Base-by-base conservation (phyloP, 176 grass and related monocot species). In the Puccinellia tenuiflora region DNA sequence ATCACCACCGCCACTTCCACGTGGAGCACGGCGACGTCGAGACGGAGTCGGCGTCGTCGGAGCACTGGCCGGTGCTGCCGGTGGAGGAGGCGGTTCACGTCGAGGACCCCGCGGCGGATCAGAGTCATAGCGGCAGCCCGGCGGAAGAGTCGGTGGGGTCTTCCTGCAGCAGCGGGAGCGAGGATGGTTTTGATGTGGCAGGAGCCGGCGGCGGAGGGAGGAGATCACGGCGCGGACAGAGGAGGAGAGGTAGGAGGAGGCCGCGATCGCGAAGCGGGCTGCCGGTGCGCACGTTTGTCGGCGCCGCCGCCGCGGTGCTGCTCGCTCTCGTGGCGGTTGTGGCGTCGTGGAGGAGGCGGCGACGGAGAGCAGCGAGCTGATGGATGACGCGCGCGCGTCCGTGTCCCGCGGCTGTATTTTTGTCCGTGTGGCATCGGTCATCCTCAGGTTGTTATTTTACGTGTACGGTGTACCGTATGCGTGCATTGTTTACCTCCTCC, bases 241-340 rank as follows among this genome's bases (percentile, higher is more conserved):
- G 45, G 6, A 38, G 79, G 1, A 33, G 52, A 65, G 10, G 20
- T 37, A 0, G 10, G 14, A 0, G 37, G 33, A 8, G 43, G 31
- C 6, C n/a, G n/a, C 13, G 47, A 37, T 3, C n/a, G n/a, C 13
- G 47, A 37, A 24, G 48, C 18, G n/a, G 62, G 52, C 8, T 54
- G 3, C 64, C 81, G 21, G 54, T 53, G 55, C 1, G 40, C 18
- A 3, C 55, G 5, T 26, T 78, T 16, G 34, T 84, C 43, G 77
- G 54, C 15, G 39, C 77, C 17, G 81, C 78, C 17, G 81, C 72
- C 3, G 51, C 56, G 28, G 45, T 88, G 50, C 55, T 91, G 55
- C 73, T 86, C 83, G 78, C 73, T 13, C 38, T 91, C 35, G 77
- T 75, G 6, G 89, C 78, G 54, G 64, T 85, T 37, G 81, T 91